phyloP scores from a whole-genome alignment of 306 rosid species.

The Arachis hypogaea region DNA sequence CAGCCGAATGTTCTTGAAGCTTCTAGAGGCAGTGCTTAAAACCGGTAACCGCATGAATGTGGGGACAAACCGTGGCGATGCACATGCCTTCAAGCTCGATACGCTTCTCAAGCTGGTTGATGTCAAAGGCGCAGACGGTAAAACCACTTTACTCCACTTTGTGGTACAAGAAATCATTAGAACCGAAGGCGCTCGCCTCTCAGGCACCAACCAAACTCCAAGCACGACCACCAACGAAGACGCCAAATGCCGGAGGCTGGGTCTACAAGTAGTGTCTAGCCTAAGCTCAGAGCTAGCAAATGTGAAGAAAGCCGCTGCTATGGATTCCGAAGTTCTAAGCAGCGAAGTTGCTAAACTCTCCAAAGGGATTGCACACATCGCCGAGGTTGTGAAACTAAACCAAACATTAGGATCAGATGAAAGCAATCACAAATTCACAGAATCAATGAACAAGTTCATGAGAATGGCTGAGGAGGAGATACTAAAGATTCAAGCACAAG shows the following conservation, averaged over 20 bases:
- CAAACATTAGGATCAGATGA: constrained; percentile 47
- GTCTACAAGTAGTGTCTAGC: constrained; percentile 82
- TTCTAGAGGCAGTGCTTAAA: constrained; percentile 93
- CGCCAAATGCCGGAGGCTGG: constrained; percentile 76
- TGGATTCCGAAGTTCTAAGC: constrained; percentile 84
- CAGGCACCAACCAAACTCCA: constrained; percentile 47
- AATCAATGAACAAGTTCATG: constrained; percentile 79
- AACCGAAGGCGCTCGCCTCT: constrained; percentile 83
- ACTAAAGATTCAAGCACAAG: constrained; percentile 78
- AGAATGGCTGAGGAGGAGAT: constrained; percentile 82
- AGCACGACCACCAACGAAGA: constrained; percentile 59
- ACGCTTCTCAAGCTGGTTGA: constrained; percentile 96
- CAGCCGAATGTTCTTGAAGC: constrained; percentile 94
- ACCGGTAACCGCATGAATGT: constrained; percentile 98
- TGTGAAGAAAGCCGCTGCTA: constrained; percentile 91
- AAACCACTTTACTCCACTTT: constrained; percentile 89
- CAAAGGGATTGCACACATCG: constrained; percentile 61
- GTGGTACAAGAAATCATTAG: constrained; percentile 96
- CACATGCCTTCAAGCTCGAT: constrained; percentile 96
- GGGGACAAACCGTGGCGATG: constrained; percentile 97
- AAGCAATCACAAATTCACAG: constrained; percentile 55
- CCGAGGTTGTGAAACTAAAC: constrained; percentile 53
- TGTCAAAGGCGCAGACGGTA: constrained; percentile 90
- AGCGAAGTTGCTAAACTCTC: constrained; percentile 83
- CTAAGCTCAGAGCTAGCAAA: constrained; percentile 79